phyloP scores from a whole-genome alignment of 495 filamentous ascomycete genomes.

The Lasiosphaeriaceae sp. region DNA sequence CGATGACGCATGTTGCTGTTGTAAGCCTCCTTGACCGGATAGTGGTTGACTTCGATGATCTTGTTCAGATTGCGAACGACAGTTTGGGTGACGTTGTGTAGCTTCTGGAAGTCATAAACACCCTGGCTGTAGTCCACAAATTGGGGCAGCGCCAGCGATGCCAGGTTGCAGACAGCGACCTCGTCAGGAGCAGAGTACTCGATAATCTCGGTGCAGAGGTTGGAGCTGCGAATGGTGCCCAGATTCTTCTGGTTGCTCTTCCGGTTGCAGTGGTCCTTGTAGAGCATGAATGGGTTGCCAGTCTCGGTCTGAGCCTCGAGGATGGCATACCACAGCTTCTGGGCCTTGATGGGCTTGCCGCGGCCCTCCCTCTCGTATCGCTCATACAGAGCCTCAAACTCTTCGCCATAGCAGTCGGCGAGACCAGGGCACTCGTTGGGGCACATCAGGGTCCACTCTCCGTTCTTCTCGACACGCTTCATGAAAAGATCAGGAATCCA shows the following conservation, averaged over 20 bases:
- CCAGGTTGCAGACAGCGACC: conserved; percentile 97
- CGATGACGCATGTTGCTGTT: conserved; percentile 94
- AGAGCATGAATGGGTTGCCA: conserved; percentile 98
- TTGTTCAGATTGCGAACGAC: conserved; percentile 92
- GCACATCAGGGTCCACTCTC: conserved; percentile 95
- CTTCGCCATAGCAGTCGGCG: conserved; percentile 94
- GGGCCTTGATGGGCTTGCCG: conserved; percentile 87
- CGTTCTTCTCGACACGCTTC: conserved; percentile 96
- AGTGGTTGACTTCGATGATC: conserved; percentile 96
- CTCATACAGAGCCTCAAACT: conserved; percentile 93
- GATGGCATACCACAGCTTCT: conserved; percentile 99
- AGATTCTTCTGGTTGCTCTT: conserved; percentile 99
- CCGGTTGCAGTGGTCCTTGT: conserved; percentile 96
- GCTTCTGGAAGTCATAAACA: conserved; percentile 87
- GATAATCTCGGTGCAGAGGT: conserved; percentile 96
- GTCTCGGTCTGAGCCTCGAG: conserved; percentile 98
- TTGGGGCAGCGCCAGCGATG: conserved; percentile 84
- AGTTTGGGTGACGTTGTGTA: conserved; percentile 88
- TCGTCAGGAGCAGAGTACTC: conserved; percentile 97
- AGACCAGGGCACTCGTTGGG: conserved; percentile 92
- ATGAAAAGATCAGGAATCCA: conserved; percentile 99
- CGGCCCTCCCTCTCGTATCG: conserved; percentile 88
- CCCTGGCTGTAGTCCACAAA: conserved; percentile 80
- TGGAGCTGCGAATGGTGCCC: conserved; percentile 95
- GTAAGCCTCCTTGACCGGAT: conserved; percentile 88